Conservation (phyloP, 73 alveolate species). For the Paramecium biaurelia region DNA sequence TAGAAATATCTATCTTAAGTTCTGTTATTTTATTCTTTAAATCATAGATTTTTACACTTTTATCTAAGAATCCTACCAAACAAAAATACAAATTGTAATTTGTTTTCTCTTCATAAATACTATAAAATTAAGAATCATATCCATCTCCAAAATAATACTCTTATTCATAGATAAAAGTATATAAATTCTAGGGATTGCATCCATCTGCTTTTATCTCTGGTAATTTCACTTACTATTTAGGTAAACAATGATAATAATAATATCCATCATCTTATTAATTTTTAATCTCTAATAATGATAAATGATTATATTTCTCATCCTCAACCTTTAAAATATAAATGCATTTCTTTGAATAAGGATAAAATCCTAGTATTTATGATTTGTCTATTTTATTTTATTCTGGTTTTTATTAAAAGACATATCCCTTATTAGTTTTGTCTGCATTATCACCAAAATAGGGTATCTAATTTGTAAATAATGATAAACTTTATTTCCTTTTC, state of each 20-base stretch:
- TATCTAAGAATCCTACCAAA: conserved; percentile 88
- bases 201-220: not conserved
- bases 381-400: not conserved
- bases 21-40: not conserved
- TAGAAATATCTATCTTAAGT: not conserved
- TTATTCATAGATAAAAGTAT: not conserved
- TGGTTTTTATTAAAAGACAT: not conserved
- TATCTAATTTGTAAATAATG: conserved; percentile 44
- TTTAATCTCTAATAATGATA: not conserved
- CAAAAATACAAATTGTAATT: conserved; percentile 52
- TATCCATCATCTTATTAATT: not conserved
- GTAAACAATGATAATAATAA: not conserved
- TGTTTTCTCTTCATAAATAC: conserved; percentile 53
- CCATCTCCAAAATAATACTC: conserved; percentile 24
- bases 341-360: not conserved
- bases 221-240: not conserved
- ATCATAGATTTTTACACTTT: conserved; percentile 66
- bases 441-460: conserved; percentile 64
- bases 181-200: not conserved
- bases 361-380: not conserved
- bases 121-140: conserved; percentile 62
- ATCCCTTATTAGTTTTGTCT: conserved; percentile 54
- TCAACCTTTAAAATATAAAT: not conserved
- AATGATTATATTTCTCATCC: not conserved
- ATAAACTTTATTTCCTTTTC: conserved; percentile 65